A percentile compares a stretch with the other conserved stretches of the same genome.
These are phyloP conservation scores for Cantharellus cinnabarinus DNA, from an alignment of 768 basidiomycete species.

Conservation along the genomic window DNA sequence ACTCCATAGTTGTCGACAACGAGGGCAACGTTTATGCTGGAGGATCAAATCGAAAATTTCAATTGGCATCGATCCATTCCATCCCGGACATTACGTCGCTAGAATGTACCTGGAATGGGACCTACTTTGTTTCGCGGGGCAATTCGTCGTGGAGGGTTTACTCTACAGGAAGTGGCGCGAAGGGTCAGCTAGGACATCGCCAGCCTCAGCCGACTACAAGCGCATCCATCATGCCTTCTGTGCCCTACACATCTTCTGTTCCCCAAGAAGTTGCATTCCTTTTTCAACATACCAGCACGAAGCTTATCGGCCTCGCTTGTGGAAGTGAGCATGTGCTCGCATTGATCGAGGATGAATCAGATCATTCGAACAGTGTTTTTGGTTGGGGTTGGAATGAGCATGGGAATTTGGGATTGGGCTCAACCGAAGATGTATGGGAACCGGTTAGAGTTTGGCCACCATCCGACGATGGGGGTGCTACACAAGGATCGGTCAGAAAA, in stretches of 20 bases:
- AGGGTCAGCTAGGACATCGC: conserved; percentile 45
- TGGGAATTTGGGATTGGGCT: conserved; percentile 66
- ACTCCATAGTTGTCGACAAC: conserved; percentile 24
- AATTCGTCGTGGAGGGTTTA: conserved; percentile 15
- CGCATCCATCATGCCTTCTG: not conserved
- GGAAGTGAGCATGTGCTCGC: conserved; percentile 74
- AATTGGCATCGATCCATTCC: conserved; percentile 21
- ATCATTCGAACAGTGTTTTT: conserved; percentile 28
- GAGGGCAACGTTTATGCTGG: conserved; percentile 19
- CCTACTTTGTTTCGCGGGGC: conserved; percentile 26
- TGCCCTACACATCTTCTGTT: conserved; percentile 8
- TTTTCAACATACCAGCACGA: no score
- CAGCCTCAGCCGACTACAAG: not conserved
- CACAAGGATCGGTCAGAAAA: conserved; percentile 6
- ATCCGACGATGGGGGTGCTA: not conserved
- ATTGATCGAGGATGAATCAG: conserved; percentile 3
- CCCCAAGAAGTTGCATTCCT: conserved; percentile 10
- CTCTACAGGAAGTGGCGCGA: conserved; percentile 32
- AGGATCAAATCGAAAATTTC: conserved; percentile 58
- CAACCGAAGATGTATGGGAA: conserved; percentile 29
- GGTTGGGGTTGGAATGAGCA: conserved; percentile 99
- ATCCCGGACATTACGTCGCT: conserved; percentile 11
- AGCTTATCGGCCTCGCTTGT: conserved; percentile 27
- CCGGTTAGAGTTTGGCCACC: conserved; percentile 38
- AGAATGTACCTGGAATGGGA: conserved; percentile 66